Base-by-base conservation (phyloP, 352 stramenopile genomes). In the Stramenopiles sp. region DNA sequence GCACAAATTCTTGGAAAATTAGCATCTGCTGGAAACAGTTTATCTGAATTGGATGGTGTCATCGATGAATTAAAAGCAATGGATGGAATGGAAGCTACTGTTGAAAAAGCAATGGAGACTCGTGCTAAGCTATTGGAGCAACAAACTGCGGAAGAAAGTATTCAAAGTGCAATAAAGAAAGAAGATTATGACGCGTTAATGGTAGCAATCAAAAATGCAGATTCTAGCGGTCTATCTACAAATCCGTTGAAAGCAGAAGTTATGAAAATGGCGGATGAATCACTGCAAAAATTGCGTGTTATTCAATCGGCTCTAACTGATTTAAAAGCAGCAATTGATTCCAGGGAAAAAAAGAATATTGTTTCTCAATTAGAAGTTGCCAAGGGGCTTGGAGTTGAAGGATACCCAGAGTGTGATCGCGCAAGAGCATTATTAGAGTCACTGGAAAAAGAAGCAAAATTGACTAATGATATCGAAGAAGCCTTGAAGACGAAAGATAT, bases 391-490 rank as follows among this genome's bases (percentile, higher is more conserved):
- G 53, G 53, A 20, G 53, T 69, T 20, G 53, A 69, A 23, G 53
- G 27, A 23, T 31, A 31, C 13, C 65, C 65, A 4, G 65, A 76
- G 31, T 76, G 65, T 33, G 31, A 76, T 13, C 65, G 65, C 13
- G 65, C 65, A 76, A 31, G 31, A 76, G 65, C 30, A 33, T 7
- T 76, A 13, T 20, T 76, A 13, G 30, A 31, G 4, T 31, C 65
- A 20, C 31, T 76, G 65, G 65, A 76, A 76, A 20, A 76, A 76
- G 65, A 76, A 76, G 13, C 65, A 31, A 76, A 76, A 76, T 20
- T 76, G 4, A 76, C 65, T 13, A 33, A 76, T 33, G 31, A 76
- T 31, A 76, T 76, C 13, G 65, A 76, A 76, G 13, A 31, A 20
- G 65, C 65, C 4, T 33, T 76, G 65, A 76, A 76, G 13, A 20